A percentile compares a stretch with the other conserved stretches of the same genome.
These are phyloP conservation scores for Eucalyptus paniculata DNA, from an alignment of 345 rosid genomes.

Conservation along the genomic window DNA sequence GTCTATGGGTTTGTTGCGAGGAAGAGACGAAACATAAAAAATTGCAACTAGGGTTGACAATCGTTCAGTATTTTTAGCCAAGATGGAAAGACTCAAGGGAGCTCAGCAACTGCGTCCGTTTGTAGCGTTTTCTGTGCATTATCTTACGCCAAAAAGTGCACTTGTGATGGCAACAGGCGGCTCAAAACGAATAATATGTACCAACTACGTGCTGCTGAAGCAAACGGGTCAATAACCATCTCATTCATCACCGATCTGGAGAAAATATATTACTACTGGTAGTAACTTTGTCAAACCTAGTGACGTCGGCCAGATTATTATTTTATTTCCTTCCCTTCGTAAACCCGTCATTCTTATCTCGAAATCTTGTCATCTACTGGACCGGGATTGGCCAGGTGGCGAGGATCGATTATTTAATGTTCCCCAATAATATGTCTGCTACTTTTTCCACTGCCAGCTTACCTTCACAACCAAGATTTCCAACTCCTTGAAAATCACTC, in stretches of 20 bases:
- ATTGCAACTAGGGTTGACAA: constrained; percentile 16
- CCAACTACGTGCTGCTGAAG: not conserved
- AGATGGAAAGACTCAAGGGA: constrained; percentile 4
- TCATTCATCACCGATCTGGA: not conserved
- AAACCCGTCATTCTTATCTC: not conserved
- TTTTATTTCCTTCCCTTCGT: not conserved
- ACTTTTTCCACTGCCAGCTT: not conserved
- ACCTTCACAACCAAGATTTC: not conserved
- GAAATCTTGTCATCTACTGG: not conserved
- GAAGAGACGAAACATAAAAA: not conserved
- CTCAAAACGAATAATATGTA: not conserved
- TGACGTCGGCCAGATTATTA: not conserved
- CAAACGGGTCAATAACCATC: not conserved
- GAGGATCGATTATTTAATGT: not conserved
- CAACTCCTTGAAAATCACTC: not conserved
- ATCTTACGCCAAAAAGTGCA: not conserved
- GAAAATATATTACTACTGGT: not conserved
- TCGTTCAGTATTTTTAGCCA: constrained; percentile 2
- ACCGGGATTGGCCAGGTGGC: not conserved
- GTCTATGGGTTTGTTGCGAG: not conserved
- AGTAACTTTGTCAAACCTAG: not conserved
- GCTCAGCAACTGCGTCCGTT: constrained; percentile 27
- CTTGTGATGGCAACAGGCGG: not conserved
- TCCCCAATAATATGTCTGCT: not conserved
- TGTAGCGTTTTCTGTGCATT: not conserved